Evolutionary conservation across 2,329 filamentous ascomycete genomes (phyloP).

Genomic region (Fonsecaea nubica): DNA sequence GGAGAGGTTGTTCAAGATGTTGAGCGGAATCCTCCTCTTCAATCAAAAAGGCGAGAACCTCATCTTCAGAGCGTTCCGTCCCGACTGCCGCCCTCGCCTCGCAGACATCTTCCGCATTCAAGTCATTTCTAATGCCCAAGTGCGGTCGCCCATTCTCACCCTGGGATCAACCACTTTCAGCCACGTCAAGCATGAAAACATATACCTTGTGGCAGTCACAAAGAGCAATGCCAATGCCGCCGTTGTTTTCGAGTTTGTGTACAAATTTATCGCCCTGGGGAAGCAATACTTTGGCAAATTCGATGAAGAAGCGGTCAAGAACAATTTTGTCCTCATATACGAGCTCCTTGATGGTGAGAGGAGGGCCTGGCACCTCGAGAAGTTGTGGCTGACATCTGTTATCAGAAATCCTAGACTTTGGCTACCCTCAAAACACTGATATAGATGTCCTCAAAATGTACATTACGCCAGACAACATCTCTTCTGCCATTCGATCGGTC

Average conservation of each 20-base stretch:
- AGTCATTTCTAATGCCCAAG: slow-evolving; percentile 97
- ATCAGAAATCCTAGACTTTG: slow-evolving; percentile 95
- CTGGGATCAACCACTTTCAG: slow-evolving; percentile 98
- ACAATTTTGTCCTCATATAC: slow-evolving; percentile 98
- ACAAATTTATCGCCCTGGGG: slow-evolving; percentile 85
- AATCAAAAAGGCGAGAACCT: slow-evolving; percentile 99
- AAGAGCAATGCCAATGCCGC: slow-evolving; percentile 99
- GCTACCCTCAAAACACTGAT: slow-evolving; percentile 98
- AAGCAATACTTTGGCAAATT: slow-evolving; percentile 99
- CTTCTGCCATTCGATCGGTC: slow-evolving; percentile 67
- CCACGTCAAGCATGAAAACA: slow-evolving; percentile 99
- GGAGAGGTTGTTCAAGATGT: slow-evolving; percentile 62
- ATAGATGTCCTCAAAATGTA: slow-evolving; percentile 99
- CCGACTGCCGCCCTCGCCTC: slow-evolving; percentile 95
- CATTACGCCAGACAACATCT: slow-evolving; percentile 98
- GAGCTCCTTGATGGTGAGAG: slow-evolving; percentile 85
- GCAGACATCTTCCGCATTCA: slow-evolving; percentile 99
- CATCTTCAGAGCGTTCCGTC: slow-evolving; percentile 98
- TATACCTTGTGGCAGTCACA: slow-evolving; percentile 95
- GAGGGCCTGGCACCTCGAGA: background rate
- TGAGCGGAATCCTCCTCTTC: slow-evolving; percentile 96
- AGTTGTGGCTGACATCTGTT: slow-evolving; percentile 18
- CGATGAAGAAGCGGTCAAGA: slow-evolving; percentile 99
- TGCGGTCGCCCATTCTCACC: slow-evolving; percentile 95
- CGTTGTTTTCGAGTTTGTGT: slow-evolving; percentile 96